Base-by-base conservation (phyloP, 2,329 filamentous ascomycete species). In the Aureobasidium sp. region DNA sequence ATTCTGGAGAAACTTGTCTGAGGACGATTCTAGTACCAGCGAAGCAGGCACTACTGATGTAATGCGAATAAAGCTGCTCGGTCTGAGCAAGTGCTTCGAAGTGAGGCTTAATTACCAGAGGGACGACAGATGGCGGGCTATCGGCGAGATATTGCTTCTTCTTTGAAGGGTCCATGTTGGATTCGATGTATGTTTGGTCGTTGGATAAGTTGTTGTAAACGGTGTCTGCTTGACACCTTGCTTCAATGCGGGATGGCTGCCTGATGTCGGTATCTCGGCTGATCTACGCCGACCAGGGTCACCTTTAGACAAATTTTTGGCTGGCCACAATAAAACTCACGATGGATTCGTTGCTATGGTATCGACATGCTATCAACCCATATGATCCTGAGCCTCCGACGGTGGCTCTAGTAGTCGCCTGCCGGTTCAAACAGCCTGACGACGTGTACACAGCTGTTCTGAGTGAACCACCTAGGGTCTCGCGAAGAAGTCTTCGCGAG, bases 61-160 rank as follows among this genome's bases (percentile, higher is more conserved):
- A 51, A n/a, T 60, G 57, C n/a, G 57, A 60, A 15, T 60, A 60
- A 13, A 46, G 34, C 79, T 93, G 92, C 78, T 96, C 85, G 72
- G 88, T 81, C 70, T 89, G 84, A 59, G 78, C 82, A 65, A 94
- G 76, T 39, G 86, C 85, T 61, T 93, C 88, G 70, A 97, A 99
- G 77, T 97, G 93, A 72, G 91, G 89, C 77, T 91, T 91, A 74
- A 97, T 94, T 74, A 91, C 87, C 55, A 99, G 84, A 52, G 87
- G 86, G 63, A 97, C 93, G 62, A 97, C 85, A 53, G 87, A 89
- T 0, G 94, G 94, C 50, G 94, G 94, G 66, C 88, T 87, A 76
- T 99, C 94, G 51, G 94, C 92, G 65, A 96, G 83, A 75, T 96
- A 97, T 72, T 96, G 88, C 74, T 79, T 78, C 46, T 79, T 73